phyloP scores from a whole-genome alignment of 345 rosid genomes.

The Xanthoceras sorbifolium region DNA sequence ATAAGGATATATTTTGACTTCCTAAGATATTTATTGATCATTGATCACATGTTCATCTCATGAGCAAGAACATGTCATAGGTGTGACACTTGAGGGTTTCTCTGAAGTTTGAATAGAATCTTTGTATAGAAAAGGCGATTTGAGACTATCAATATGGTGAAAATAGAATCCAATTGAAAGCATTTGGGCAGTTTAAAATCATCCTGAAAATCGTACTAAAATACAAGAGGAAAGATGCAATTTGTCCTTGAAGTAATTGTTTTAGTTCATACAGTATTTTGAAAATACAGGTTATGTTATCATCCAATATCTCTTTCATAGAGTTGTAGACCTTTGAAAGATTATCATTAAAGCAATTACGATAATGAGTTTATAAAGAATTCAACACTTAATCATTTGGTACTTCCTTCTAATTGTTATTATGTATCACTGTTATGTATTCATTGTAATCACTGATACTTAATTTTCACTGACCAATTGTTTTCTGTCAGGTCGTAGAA shows the following conservation, averaged over 20 bases:
- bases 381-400: background rate
- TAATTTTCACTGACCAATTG: background rate
- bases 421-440: background rate
- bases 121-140: background rate
- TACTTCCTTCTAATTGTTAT: background rate
- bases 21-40: background rate
- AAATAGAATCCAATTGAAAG: too few species aligned
- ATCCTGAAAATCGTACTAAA: too few species aligned
- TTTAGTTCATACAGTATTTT: too few species aligned
- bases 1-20: background rate
- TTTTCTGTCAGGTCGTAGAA: constrained; percentile 74
- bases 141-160: background rate
- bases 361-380: background rate
- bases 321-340: background rate
- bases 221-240: too few species aligned
- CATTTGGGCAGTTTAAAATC: too few species aligned
- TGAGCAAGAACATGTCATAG: background rate
- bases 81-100: background rate
- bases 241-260: too few species aligned
- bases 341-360: background rate
- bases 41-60: background rate
- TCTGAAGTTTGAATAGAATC: background rate
- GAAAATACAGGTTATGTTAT: too few species aligned
- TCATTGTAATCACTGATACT: background rate
- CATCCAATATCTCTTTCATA: too few species aligned